phyloP scores from a whole-genome alignment of 768 basidiomycete genomes.

The Tylopilus vinaceipallidus region DNA sequence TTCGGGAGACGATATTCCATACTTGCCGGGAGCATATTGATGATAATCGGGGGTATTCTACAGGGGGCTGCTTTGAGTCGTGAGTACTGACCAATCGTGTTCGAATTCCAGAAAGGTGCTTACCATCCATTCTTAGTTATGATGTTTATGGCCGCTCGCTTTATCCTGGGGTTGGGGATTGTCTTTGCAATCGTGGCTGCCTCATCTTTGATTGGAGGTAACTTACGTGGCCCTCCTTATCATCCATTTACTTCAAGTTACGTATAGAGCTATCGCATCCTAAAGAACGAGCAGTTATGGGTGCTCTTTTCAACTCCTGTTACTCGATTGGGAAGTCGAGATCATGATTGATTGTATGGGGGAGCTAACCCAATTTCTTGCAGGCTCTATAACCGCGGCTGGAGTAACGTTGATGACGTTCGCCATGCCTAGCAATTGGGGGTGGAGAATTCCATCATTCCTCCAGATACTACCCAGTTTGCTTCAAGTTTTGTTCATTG shows the following conservation, averaged over 20 bases:
- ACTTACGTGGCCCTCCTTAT: too few species aligned
- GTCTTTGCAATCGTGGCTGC: constrained; percentile 18
- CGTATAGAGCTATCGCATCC: constrained; percentile 15
- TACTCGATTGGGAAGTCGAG: constrained; percentile 12
- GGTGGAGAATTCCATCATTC: constrained; percentile 64
- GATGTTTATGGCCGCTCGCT: constrained; percentile 18
- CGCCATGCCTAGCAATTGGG: constrained; percentile 54
- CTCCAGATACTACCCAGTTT: constrained; percentile 54
- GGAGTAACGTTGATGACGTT: constrained; percentile 63
- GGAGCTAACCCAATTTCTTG: neutral
- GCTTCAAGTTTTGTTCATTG: constrained; percentile 54
- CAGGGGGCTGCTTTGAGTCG: too few species aligned
- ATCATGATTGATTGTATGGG: too few species aligned
- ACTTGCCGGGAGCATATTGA: constrained; percentile 5
- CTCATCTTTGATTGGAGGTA: constrained; percentile 20
- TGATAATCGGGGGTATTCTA: constrained; percentile 8
- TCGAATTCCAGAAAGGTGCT: neutral
- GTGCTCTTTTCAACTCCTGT: constrained; percentile 8
- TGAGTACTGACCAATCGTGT: too few species aligned
- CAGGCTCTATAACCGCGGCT: constrained; percentile 39
- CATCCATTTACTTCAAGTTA: too few species aligned
- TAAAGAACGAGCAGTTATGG: neutral
- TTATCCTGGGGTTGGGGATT: constrained; percentile 15
- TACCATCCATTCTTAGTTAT: constrained; percentile 1
- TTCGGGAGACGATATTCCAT: constrained; percentile 16